Evolutionary conservation across 768 basidiomycete species (phyloP), one percentile per base, ranked within the genome.

Genomic region (Rubroboletus pulcherrimus): DNA sequence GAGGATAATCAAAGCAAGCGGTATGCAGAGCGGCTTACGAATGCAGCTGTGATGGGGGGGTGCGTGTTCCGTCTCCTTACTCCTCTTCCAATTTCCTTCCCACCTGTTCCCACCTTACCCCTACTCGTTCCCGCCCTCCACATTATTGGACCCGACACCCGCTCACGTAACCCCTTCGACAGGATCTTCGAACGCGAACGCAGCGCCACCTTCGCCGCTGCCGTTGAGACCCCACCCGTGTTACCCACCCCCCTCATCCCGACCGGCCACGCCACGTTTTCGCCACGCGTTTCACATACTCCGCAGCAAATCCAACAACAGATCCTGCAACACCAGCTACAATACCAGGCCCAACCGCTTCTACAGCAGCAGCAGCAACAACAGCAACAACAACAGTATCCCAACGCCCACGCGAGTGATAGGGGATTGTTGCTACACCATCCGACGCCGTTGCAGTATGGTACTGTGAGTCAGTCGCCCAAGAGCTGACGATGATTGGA

Each of bases 1-100:
- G 85, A 91, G 60, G 91, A 93, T 62, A 97, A 96, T 65, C 85
- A 85, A 46, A 86, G 84, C 49, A 94, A 93, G 66, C 80, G 79
- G 55, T 75, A 78, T 8, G 93, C 90, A 0, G 85, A 80, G 59
- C 78, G 94, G 14, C 71, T 80, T 56, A 87, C 86, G 12, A 91
- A 85, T 12, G 81, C 87, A 8, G 81, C 82, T 8, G 79, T 92
- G 38, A 92, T 95, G 88, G 78, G 82, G 64, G 88, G 89, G 89
- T 90, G 19, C 42, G 69, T 62, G 4, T 19, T 50, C 24, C 9
- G 15, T 37, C 5, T 12, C n/a, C 31, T 40, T 15, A 34, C 3
- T 41, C 7, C 24, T 12, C 21, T 14, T 41, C 21, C n/a, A n/a
- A 24, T 4, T 7, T 8, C 7, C 6, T 19, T 15, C 12, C 21